A percentile compares a stretch with the other conserved stretches of the same genome.
Conservation (phyloP, 345 rosid genomes). For the Hibiscus mutabilis region DNA sequence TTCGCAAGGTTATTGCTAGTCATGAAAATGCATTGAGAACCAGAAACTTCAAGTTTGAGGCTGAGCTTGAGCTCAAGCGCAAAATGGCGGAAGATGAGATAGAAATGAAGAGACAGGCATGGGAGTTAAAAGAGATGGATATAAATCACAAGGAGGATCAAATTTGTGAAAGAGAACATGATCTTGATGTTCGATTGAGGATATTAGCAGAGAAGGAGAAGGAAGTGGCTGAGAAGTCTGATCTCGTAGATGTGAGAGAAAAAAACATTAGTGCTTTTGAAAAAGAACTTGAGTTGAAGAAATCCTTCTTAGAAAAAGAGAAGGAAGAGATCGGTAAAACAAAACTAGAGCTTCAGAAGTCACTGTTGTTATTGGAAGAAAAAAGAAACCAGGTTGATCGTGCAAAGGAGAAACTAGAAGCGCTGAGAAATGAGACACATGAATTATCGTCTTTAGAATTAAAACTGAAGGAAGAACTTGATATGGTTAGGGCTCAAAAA, state of each 20-base stretch:
- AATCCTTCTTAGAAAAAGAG: conserved; percentile 44
- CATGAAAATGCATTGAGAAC: conserved; percentile 55
- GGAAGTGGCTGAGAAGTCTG: conserved; percentile 47
- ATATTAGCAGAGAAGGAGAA: conserved; percentile 62
- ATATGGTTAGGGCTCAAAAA: conserved; percentile 68
- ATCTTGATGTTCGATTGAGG: conserved; percentile 59
- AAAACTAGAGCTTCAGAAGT: conserved; percentile 59
- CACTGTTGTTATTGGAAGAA: conserved; percentile 57
- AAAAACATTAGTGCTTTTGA: conserved; percentile 34
- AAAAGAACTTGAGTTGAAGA: conserved; percentile 41
- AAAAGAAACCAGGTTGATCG: conserved; percentile 51
- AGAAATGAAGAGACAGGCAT: conserved; percentile 77
- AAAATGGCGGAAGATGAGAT: conserved; percentile 76
- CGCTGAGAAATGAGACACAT: conserved; percentile 66
- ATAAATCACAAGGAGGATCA: conserved; percentile 57
- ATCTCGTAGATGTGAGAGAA: conserved; percentile 56
- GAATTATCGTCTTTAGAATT: conserved; percentile 63
- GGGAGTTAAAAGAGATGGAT: conserved; percentile 89
- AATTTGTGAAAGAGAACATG: conserved; percentile 69
- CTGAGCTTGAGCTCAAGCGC: conserved; percentile 57
- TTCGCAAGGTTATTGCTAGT: conserved; percentile 49
- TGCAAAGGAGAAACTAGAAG: conserved; percentile 66
- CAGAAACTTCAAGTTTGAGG: conserved; percentile 65
- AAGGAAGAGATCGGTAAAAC: conserved; percentile 45
- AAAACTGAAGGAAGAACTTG: conserved; percentile 95